Percentiles rank a stretch among this genome's conserved stretches.
Conservation (phyloP, 2,329 filamentous ascomycete species). For the Venturia pyrina region DNA sequence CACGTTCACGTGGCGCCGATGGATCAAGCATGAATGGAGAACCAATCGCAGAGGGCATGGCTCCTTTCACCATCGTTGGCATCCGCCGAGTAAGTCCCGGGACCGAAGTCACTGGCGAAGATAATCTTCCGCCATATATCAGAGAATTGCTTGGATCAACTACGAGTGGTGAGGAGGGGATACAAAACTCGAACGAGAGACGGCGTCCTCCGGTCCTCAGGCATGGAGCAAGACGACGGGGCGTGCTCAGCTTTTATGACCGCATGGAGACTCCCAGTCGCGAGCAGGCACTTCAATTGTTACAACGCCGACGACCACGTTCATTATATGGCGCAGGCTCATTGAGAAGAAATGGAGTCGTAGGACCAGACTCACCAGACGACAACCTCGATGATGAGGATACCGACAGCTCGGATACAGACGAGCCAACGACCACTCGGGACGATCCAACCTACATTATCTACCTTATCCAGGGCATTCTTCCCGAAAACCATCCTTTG, state of each 20-base stretch:
- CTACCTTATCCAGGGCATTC: slow-evolving; percentile 60
- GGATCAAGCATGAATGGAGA: slow-evolving; percentile 27
- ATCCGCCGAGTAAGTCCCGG: slow-evolving; percentile 54
- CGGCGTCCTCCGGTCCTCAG: slow-evolving; percentile 18
- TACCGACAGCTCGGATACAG: slow-evolving; percentile 12
- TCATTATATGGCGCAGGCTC: slow-evolving; percentile 42
- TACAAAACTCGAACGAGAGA: background rate
- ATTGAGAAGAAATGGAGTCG: slow-evolving; percentile 53
- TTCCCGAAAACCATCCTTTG: slow-evolving; percentile 60
- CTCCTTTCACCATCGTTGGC: slow-evolving; percentile 60
- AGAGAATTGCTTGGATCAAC: slow-evolving; percentile 40
- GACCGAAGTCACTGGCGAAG: slow-evolving; percentile 34
- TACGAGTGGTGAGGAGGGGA: slow-evolving; percentile 13
- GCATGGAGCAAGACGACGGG: slow-evolving; percentile 31
- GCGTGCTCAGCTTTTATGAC: slow-evolving; percentile 4
- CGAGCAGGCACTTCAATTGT: slow-evolving; percentile 39
- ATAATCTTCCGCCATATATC: slow-evolving; percentile 36
- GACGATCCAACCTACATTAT: slow-evolving; percentile 55
- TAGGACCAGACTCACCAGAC: slow-evolving; percentile 45
- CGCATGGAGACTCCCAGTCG: background rate
- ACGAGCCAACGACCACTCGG: background rate
- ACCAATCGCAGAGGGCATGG: slow-evolving; percentile 45
- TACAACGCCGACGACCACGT: slow-evolving; percentile 3
- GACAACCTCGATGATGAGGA: slow-evolving; percentile 22
- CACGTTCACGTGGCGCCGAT: slow-evolving; percentile 18